Evolutionary conservation across 1,139 yeast genomes (phyloP).

Genomic region (Cylindricascospora bacillispora): DNA sequence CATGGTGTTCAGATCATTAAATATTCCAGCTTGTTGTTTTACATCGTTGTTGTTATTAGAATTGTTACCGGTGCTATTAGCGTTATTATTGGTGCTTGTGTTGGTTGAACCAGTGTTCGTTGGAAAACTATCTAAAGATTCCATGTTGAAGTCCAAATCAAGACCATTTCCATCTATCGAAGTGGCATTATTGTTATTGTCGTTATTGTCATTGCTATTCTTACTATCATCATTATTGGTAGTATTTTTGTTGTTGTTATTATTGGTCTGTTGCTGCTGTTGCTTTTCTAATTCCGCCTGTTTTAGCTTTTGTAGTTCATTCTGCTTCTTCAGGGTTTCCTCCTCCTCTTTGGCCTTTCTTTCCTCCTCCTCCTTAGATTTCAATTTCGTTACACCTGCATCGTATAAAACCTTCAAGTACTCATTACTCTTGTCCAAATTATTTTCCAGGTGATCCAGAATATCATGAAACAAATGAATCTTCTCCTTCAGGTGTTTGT

Average conservation of each 20-base stretch:
- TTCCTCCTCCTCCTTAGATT: constrained; percentile 21
- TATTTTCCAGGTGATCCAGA: constrained; percentile 28
- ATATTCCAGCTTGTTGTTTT: constrained; percentile 6
- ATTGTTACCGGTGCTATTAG: constrained; percentile 3
- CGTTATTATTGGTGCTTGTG: constrained; percentile 1
- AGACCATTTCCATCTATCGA: constrained; percentile 1
- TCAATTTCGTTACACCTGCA: constrained; percentile 14
- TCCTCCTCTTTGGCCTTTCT: constrained; percentile 12
- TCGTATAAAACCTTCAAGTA: constrained; percentile 21
- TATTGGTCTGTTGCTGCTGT: constrained; percentile 3
- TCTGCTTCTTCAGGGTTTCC: constrained; percentile 11
- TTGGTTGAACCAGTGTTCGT: background rate
- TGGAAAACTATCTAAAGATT: background rate
- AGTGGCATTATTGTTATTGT: constrained; percentile 1
- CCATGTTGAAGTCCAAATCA: constrained; percentile 2
- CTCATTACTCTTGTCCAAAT: constrained; percentile 26
- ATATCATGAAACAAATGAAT: constrained; percentile 22
- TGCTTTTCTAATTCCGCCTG: constrained; percentile 5
- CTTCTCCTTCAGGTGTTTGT: constrained; percentile 17
- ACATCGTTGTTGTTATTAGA: background rate
- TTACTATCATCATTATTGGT: constrained; percentile 1
- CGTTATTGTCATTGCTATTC: constrained; percentile 1
- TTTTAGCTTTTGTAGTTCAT: constrained; percentile 6
- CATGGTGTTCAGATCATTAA: constrained; percentile 20
- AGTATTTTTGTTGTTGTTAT: constrained; percentile 3